Evolutionary conservation across 2,329 filamentous ascomycete species (phyloP).

Genomic region (Aureobasidium sp.): DNA sequence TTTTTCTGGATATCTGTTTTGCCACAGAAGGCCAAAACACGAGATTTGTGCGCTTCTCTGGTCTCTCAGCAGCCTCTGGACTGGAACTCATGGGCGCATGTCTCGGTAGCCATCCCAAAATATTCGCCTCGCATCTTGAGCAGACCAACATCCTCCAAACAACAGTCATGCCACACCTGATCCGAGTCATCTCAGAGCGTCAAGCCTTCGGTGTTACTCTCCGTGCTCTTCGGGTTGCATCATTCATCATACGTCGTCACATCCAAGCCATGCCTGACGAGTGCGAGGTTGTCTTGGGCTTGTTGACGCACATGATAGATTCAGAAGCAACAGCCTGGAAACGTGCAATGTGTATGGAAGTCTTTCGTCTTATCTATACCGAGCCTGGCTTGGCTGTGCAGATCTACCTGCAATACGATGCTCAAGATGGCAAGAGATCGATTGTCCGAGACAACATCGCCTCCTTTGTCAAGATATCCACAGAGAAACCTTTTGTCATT

Average conservation of each 20-base stretch:
- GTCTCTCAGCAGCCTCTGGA: slow-evolving; percentile 71
- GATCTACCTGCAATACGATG: slow-evolving; percentile 75
- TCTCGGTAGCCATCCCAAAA: slow-evolving; percentile 70
- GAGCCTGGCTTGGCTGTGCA: slow-evolving; percentile 69
- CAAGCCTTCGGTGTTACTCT: slow-evolving; percentile 75
- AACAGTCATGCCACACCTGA: slow-evolving; percentile 74
- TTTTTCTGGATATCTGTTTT: slow-evolving; percentile 85
- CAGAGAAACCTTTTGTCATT: slow-evolving; percentile 82
- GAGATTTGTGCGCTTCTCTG: slow-evolving; percentile 70
- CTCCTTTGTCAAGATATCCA: slow-evolving; percentile 83
- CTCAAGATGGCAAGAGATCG: slow-evolving; percentile 58
- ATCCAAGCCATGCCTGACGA: slow-evolving; percentile 65
- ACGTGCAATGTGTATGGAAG: slow-evolving; percentile 79
- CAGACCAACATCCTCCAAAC: slow-evolving; percentile 69
- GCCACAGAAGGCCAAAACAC: slow-evolving; percentile 77
- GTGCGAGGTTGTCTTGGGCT: slow-evolving; percentile 71
- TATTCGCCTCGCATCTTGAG: slow-evolving; percentile 71
- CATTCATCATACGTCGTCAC: slow-evolving; percentile 71
- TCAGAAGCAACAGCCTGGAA: slow-evolving; percentile 78
- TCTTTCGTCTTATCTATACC: slow-evolving; percentile 76
- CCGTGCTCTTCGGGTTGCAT: slow-evolving; percentile 71
- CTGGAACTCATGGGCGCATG: slow-evolving; percentile 89
- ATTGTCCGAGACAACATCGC: slow-evolving; percentile 76
- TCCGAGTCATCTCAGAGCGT: slow-evolving; percentile 66
- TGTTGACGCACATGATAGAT: slow-evolving; percentile 79